These are phyloP conservation scores for Kodamaea hsintzibuensis DNA, from an alignment of 805 yeast species.

Conservation along the genomic window DNA sequence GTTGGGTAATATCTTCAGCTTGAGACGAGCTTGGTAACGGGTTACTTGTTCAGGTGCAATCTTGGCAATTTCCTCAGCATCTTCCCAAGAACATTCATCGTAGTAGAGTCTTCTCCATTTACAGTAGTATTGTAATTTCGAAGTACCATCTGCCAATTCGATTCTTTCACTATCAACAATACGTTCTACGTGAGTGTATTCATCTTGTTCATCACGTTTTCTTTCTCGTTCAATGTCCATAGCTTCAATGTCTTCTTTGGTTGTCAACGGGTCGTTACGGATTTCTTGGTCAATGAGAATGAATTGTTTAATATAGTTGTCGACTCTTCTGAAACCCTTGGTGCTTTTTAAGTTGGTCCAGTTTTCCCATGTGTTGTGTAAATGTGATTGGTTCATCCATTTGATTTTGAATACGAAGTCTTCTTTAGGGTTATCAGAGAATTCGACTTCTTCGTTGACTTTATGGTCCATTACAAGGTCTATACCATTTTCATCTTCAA, in stretches of 20 bases:
- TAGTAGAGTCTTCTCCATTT: slow-evolving; percentile 94
- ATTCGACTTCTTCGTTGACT: slow-evolving; percentile 38
- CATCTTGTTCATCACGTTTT: slow-evolving; percentile 77
- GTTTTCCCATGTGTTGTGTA: slow-evolving; percentile 93
- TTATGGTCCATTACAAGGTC: slow-evolving; percentile 45
- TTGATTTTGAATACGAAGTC: slow-evolving; percentile 66
- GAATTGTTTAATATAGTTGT: slow-evolving; percentile 82
- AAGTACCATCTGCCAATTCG: slow-evolving; percentile 59
- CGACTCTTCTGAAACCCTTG: slow-evolving; percentile 83
- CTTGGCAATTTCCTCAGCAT: slow-evolving; percentile 81
- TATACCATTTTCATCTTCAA: slow-evolving; percentile 35
- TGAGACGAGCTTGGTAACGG: slow-evolving; percentile 75
- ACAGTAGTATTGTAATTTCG: slow-evolving; percentile 76
- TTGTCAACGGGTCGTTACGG: slow-evolving; percentile 75
- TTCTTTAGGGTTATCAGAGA: slow-evolving; percentile 45
- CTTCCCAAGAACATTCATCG: slow-evolving; percentile 97
- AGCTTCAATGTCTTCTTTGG: slow-evolving; percentile 89
- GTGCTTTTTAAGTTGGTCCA: slow-evolving; percentile 51
- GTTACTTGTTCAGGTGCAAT: slow-evolving; percentile 83
- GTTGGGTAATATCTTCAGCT: slow-evolving; percentile 82
- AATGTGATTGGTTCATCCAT: slow-evolving; percentile 86
- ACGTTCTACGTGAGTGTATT: slow-evolving; percentile 84
- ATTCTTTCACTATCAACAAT: slow-evolving; percentile 83
- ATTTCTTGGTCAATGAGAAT: slow-evolving; percentile 74
- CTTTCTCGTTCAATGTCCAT: slow-evolving; percentile 91